A percentile compares a stretch with the other conserved stretches of the same genome.
These are phyloP conservation scores for Verbascum thapsus DNA, from an alignment of 257 asterid species.

Conservation along the genomic window DNA sequence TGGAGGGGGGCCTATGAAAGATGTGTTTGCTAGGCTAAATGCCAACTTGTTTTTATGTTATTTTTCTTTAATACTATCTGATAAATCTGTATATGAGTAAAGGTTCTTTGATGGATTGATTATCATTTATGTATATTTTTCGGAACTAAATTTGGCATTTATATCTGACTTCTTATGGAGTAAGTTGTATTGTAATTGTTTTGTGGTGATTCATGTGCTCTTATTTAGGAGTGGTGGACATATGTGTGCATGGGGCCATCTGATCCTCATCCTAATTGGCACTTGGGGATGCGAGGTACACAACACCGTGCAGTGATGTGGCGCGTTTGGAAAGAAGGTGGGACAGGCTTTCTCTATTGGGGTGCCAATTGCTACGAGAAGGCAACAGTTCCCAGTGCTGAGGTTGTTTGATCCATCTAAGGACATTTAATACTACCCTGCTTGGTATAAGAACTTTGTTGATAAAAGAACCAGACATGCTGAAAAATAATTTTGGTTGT, in stretches of 20 bases:
- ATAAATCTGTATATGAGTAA: neutral
- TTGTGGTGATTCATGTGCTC: slow-evolving; percentile 26
- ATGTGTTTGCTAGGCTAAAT: neutral
- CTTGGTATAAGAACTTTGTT: too few relatives aligned
- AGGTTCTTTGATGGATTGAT: slow-evolving; percentile 5
- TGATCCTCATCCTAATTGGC: slow-evolving; percentile 99
- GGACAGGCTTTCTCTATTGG: slow-evolving; percentile 95
- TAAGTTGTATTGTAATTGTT: slow-evolving; percentile 2
- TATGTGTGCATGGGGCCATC: slow-evolving; percentile 98
- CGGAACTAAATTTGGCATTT: neutral
- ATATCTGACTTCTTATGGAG: slow-evolving; percentile 11
- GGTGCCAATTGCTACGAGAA: slow-evolving; percentile 99
- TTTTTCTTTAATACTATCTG: neutral
- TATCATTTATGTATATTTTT: neutral
- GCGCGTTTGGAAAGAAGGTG: slow-evolving; percentile 99
- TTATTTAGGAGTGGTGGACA: slow-evolving; percentile 96
- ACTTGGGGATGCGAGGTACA: slow-evolving; percentile 97
- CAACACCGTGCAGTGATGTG: slow-evolving; percentile 99
- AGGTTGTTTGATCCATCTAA: slow-evolving; percentile 51
- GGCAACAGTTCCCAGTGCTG: slow-evolving; percentile 90
- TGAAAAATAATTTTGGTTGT: too few relatives aligned
- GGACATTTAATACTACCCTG: too few relatives aligned
- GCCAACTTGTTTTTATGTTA: neutral
- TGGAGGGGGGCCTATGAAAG: neutral
- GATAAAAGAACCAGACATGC: too few relatives aligned